Evolutionary conservation across 495 filamentous ascomycete genomes (phyloP).

Genomic region (Pseudomonodictys pantanalensis): DNA sequence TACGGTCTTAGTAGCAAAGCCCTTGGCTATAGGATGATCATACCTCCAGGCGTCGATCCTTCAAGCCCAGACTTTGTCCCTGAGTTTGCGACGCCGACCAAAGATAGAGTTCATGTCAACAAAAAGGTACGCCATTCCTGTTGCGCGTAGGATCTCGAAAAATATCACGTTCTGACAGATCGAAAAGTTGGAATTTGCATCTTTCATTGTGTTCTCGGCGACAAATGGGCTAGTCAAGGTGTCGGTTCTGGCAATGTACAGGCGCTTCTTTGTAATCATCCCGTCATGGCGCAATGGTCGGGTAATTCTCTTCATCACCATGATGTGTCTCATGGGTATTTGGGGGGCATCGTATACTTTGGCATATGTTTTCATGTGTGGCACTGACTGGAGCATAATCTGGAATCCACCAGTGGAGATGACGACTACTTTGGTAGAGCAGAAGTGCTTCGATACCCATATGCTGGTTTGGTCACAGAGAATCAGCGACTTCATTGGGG

Average conservation of each 20-base stretch:
- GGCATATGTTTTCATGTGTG: constrained; percentile 8
- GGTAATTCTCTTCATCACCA: background rate
- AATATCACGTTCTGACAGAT: too few relatives aligned
- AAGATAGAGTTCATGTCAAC: background rate
- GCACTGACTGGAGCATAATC: background rate
- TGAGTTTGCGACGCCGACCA: background rate
- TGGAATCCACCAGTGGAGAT: background rate
- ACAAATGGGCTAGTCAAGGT: constrained; percentile 1
- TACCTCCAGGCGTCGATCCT: background rate
- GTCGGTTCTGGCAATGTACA: constrained; percentile 1
- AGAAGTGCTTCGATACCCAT: background rate
- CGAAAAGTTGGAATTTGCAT: constrained; percentile 14
- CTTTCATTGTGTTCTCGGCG: background rate
- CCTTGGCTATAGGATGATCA: background rate
- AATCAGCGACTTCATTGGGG: constrained; percentile 3
- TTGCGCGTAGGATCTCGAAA: too few relatives aligned
- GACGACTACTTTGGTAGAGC: too few relatives aligned
- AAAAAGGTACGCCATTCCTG: too few relatives aligned
- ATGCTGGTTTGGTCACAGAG: background rate
- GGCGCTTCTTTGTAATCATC: constrained; percentile 1
- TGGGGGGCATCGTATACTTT: background rate
- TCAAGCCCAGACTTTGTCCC: background rate
- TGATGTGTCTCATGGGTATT: background rate
- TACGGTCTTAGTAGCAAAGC: constrained; percentile 3
- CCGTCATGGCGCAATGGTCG: background rate